Evolutionary conservation across 2,329 filamentous ascomycete species (phyloP).

Genomic region (Periconia macrospinosa): DNA sequence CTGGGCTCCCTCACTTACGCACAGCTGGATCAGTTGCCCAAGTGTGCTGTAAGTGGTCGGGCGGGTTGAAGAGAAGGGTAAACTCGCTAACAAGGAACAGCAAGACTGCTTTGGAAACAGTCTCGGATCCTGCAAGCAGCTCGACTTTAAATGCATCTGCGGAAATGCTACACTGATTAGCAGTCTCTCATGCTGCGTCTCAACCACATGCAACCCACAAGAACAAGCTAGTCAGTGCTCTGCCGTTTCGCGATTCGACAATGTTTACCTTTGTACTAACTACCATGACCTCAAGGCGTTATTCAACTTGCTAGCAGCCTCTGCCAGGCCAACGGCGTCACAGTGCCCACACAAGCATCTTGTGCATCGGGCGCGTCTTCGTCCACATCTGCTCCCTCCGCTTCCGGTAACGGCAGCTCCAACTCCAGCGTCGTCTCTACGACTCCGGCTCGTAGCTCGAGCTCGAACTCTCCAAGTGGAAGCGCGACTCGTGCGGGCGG

Average conservation of each 20-base stretch:
- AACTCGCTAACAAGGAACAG: slow-evolving; percentile 13
- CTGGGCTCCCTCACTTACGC: slow-evolving; percentile 24
- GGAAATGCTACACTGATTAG: slow-evolving; percentile 38
- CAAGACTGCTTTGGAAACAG: slow-evolving; percentile 40
- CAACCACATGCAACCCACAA: slow-evolving; percentile 30
- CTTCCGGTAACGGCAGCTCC: background rate
- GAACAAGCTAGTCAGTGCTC: slow-evolving; percentile 38
- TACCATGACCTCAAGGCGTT: slow-evolving; percentile 32
- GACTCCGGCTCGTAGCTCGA: background rate
- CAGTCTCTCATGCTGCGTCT: slow-evolving; percentile 47
- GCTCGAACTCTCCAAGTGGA: slow-evolving; percentile 1
- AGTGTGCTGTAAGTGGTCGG: slow-evolving; percentile 27
- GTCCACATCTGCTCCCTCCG: slow-evolving; percentile 4
- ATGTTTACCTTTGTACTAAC: slow-evolving; percentile 2
- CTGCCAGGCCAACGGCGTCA: slow-evolving; percentile 43
- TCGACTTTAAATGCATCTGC: slow-evolving; percentile 49
- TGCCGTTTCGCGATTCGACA: background rate
- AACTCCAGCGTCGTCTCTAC: background rate
- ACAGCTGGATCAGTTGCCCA: slow-evolving; percentile 24
- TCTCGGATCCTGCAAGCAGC: slow-evolving; percentile 40
- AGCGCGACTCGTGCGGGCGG: background rate
- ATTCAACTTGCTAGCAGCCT: slow-evolving; percentile 46
- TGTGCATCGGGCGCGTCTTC: slow-evolving; percentile 33
- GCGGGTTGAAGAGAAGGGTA: background rate
- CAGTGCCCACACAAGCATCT: slow-evolving; percentile 42